phyloP scores from a whole-genome alignment of 2,329 filamentous ascomycete genomes.

The Alternaria consortialis region DNA sequence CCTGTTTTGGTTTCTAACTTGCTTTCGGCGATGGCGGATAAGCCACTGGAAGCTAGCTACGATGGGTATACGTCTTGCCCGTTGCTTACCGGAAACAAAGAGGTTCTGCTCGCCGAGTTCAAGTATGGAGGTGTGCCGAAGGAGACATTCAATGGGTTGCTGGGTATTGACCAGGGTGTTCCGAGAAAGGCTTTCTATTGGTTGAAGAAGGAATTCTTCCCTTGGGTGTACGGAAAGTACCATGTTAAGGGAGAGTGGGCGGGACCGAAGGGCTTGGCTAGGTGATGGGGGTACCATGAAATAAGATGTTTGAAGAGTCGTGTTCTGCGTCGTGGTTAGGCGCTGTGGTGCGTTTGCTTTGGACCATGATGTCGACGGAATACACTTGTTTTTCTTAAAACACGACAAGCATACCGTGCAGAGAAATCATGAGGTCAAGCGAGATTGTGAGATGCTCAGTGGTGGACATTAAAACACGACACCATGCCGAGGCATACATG shows the following conservation, averaged over 20 bases:
- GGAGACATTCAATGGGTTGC: conserved; percentile 65
- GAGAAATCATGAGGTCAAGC: too few species aligned
- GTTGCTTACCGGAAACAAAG: conserved; percentile 61
- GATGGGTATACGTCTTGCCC: conserved; percentile 55
- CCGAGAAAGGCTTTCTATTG: conserved; percentile 68
- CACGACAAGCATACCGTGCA: too few species aligned
- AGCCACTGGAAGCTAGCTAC: conserved; percentile 37
- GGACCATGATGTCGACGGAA: too few species aligned
- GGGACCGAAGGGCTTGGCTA: conserved; percentile 64
- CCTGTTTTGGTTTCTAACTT: conserved; percentile 51
- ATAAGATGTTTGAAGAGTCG: too few species aligned
- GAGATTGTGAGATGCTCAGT: too few species aligned
- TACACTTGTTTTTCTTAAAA: too few species aligned
- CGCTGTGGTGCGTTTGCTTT: neutral
- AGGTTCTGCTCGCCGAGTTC: conserved; percentile 71
- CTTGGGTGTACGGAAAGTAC: conserved; percentile 69
- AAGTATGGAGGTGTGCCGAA: conserved; percentile 70
- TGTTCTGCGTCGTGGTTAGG: neutral
- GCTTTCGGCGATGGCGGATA: conserved; percentile 38
- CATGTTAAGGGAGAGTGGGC: conserved; percentile 71
- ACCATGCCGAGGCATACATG: too few species aligned
- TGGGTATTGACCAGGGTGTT: conserved; percentile 66
- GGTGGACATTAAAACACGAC: too few species aligned
- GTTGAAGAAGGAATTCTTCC: conserved; percentile 73
- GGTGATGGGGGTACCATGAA: conserved; percentile 9